A percentile compares a stretch with the other conserved stretches of the same genome.
These are phyloP conservation scores for Salmacisia buchloeana DNA, from an alignment of 1,284 basidiomycete genomes.

Conservation along the genomic window DNA sequence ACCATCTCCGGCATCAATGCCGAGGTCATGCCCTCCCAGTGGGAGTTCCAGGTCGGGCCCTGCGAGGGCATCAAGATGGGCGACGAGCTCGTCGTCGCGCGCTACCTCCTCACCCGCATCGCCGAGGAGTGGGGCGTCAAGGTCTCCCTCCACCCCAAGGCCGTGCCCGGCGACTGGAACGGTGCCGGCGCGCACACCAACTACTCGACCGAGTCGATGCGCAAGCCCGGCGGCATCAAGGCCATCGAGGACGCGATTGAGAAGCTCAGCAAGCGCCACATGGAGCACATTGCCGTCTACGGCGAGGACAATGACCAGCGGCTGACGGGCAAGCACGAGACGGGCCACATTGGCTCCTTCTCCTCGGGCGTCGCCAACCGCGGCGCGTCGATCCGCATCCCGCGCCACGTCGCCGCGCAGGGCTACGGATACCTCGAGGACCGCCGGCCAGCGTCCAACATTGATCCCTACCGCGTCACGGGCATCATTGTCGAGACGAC, in stretches of 20 bases:
- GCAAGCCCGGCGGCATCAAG: slow-evolving; percentile 67
- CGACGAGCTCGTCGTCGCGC: slow-evolving; percentile 60
- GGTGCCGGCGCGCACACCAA: slow-evolving; percentile 77
- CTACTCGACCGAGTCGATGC: slow-evolving; percentile 45
- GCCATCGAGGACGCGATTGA: slow-evolving; percentile 85
- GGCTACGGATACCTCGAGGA: slow-evolving; percentile 89
- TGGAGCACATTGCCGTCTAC: slow-evolving; percentile 51
- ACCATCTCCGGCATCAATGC: slow-evolving; percentile 99
- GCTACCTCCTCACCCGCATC: slow-evolving; percentile 47
- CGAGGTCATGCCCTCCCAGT: slow-evolving; percentile 99
- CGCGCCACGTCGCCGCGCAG: slow-evolving; percentile 81
- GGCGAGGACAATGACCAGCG: slow-evolving; percentile 50
- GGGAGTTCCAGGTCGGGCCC: slow-evolving; percentile 99
- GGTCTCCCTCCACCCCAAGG: slow-evolving; percentile 97
- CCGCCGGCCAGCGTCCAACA: slow-evolving; percentile 79
- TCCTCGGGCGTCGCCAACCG: slow-evolving; percentile 95
- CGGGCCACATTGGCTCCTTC: slow-evolving; percentile 87
- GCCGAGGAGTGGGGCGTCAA: slow-evolving; percentile 98
- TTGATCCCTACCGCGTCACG: slow-evolving; percentile 62
- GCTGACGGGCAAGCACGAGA: slow-evolving; percentile 61
- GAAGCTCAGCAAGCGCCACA: slow-evolving; percentile 54
- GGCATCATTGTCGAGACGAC: slow-evolving; percentile 88
- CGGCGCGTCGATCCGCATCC: slow-evolving; percentile 67
- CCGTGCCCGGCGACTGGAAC: slow-evolving; percentile 93
- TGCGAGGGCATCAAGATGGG: slow-evolving; percentile 97